Conservation (phyloP, 768 basidiomycete genomes). For the Macrolepiota fuliginosa region DNA sequence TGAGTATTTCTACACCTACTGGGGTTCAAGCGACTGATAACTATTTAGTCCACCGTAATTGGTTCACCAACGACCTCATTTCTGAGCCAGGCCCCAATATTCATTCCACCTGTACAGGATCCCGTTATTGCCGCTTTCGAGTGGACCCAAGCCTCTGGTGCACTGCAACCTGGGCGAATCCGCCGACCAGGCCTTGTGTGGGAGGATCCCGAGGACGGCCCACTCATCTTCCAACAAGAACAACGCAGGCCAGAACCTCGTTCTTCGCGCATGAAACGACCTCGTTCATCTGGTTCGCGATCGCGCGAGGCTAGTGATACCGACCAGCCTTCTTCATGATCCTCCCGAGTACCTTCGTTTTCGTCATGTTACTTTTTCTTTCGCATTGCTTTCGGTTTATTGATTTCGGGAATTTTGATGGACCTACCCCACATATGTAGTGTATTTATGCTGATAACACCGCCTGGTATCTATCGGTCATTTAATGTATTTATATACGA, state of each 20-base stretch:
- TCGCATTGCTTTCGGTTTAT: constrained; percentile 3
- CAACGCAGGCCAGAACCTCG: constrained; percentile 23
- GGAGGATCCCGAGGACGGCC: constrained; percentile 54
- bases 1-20: constrained; percentile 34
- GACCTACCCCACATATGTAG: not conserved
- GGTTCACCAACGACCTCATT: constrained; percentile 75
- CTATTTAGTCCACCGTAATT: constrained; percentile 66
- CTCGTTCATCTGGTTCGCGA: constrained; percentile 5
- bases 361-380: not conserved
- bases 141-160: constrained; percentile 50
- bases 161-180: constrained; percentile 5
- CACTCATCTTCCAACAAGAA: constrained; percentile 29
- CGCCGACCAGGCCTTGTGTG: constrained; percentile 67
- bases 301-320: constrained; percentile 11
- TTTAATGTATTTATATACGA: constrained; percentile 9
- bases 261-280: not conserved
- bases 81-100: constrained; percentile 49
- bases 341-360: not conserved
- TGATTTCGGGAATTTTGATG: not conserved
- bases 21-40: constrained; percentile 13
- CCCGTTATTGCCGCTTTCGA: constrained; percentile 60
- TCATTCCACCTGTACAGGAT: constrained; percentile 63
- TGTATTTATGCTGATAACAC: constrained; percentile 5
- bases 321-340: constrained; percentile 5
- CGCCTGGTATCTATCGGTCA: not conserved